Conservation (phyloP, 164 flowering plant species). For the Vitis rupestris region DNA sequence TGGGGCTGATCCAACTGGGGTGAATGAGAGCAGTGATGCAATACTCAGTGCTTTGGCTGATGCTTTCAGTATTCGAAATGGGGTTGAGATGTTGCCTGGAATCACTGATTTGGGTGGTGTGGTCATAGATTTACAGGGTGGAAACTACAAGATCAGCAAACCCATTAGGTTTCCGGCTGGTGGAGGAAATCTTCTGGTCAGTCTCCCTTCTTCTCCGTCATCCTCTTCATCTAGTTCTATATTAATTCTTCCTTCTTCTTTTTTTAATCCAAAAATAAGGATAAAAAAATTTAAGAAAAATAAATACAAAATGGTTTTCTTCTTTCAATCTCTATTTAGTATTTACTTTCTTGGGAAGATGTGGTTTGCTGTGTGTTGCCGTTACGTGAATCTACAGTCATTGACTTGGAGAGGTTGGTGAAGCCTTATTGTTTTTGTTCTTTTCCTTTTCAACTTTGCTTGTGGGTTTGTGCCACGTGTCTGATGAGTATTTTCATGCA, state of each 20-base stretch:
- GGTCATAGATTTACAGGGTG: slow-evolving; percentile 48
- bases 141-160: slow-evolving; percentile 34
- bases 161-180: slow-evolving; percentile 40
- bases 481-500: neutral
- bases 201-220: neutral
- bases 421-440: neutral
- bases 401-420: neutral
- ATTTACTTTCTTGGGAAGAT: too few relatives aligned
- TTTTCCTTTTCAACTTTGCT: neutral
- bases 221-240: neutral
- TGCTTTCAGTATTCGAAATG: slow-evolving; percentile 29
- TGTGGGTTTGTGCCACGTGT: slow-evolving; percentile 1
- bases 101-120: slow-evolving; percentile 49
- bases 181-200: slow-evolving; percentile 40
- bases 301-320: too few relatives aligned
- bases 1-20: slow-evolving; percentile 54
- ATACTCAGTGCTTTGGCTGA: slow-evolving; percentile 33
- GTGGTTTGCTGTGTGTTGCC: neutral
- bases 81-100: slow-evolving; percentile 33
- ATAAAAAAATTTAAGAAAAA: too few relatives aligned
- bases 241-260: too few relatives aligned
- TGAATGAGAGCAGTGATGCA: slow-evolving; percentile 44
- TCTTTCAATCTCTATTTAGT: too few relatives aligned
- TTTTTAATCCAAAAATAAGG: too few relatives aligned
- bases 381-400: neutral